These are phyloP conservation scores for Elsinoe australis DNA, from an alignment of 2,329 filamentous ascomycete genomes.

Conservation along the genomic window DNA sequence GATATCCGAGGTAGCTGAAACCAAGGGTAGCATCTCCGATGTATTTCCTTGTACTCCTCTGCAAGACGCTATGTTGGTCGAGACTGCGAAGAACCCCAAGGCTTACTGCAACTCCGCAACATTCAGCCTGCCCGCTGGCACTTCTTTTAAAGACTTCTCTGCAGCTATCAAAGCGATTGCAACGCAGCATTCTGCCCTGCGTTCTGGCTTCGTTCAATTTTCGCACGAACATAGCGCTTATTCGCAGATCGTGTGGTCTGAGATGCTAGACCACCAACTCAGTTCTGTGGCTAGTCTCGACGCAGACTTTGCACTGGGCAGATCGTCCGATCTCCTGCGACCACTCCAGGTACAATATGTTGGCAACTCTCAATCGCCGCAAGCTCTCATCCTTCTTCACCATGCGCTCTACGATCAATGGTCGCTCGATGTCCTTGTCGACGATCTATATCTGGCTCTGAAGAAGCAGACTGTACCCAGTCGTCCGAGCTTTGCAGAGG, in stretches of 20 bases:
- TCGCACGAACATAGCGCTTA: conserved; percentile 42
- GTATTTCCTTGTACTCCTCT: conserved; percentile 60
- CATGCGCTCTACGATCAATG: conserved; percentile 91
- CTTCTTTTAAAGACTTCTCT: conserved; percentile 19
- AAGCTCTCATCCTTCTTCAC: conserved; percentile 55
- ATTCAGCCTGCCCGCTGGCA: conserved; percentile 44
- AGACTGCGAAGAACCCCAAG: conserved; percentile 53
- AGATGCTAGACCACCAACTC: conserved; percentile 32
- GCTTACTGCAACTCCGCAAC: conserved; percentile 75
- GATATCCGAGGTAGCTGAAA: background rate
- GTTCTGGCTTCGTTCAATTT: conserved; percentile 62
- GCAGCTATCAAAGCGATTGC: conserved; percentile 46
- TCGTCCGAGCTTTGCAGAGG: conserved; percentile 53
- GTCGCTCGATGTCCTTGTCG: conserved; percentile 66
- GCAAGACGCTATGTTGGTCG: conserved; percentile 72
- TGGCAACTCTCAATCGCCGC: too few species aligned
- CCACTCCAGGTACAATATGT: conserved; percentile 60
- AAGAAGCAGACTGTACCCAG: conserved; percentile 23
- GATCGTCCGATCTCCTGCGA: conserved; percentile 37
- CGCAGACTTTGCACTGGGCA: conserved; percentile 26
- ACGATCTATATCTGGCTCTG: conserved; percentile 55
- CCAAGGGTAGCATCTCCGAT: conserved; percentile 28
- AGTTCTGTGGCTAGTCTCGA: conserved; percentile 20
- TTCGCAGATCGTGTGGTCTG: conserved; percentile 57
- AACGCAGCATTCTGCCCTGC: conserved; percentile 56